Percentiles rank a stretch among this genome's conserved stretches.
phyloP scores from a whole-genome alignment of 2,329 filamentous ascomycete genomes.

The Fusarium poae region DNA sequence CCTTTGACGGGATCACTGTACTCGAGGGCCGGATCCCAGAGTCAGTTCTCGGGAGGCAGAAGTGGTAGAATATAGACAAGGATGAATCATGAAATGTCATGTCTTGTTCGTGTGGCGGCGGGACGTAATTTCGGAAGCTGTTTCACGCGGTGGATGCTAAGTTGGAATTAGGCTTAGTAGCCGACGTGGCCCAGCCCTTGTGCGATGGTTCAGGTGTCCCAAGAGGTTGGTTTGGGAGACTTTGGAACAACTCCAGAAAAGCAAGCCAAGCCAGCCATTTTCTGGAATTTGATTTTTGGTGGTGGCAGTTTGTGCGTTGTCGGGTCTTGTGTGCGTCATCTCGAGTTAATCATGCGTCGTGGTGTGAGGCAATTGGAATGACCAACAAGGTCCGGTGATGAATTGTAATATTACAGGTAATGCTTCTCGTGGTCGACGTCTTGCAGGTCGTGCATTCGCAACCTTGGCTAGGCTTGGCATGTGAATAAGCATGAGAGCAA shows the following conservation, averaged over 20 bases:
- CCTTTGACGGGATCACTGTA: constrained; percentile 2
- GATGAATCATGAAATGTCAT: constrained; percentile 10
- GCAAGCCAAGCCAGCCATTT: constrained; percentile 12
- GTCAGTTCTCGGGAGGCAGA: constrained; percentile 15
- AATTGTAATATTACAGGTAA: neutral
- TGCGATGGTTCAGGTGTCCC: constrained; percentile 26
- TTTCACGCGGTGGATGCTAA: constrained; percentile 48
- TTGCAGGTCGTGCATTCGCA: constrained; percentile 24
- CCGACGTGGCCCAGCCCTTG: constrained; percentile 48
- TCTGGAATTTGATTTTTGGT: constrained; percentile 14
- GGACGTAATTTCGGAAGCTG: constrained; percentile 54
- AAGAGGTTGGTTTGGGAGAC: constrained; percentile 30
- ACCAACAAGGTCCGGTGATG: constrained; percentile 12
- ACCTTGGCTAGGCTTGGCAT: constrained; percentile 25
- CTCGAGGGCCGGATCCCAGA: constrained; percentile 27
- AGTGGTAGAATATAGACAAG: constrained; percentile 31
- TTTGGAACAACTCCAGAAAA: constrained; percentile 22
- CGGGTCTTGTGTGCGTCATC: constrained; percentile 31
- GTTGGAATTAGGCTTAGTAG: constrained; percentile 42
- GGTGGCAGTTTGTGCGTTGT: constrained; percentile 13
- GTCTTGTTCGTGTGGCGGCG: constrained; percentile 46
- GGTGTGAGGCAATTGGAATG: constrained; percentile 40
- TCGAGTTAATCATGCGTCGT: constrained; percentile 27
- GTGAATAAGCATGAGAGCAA: constrained; percentile 13
- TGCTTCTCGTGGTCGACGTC: constrained; percentile 10